Percentiles rank a stretch among this genome's conserved stretches.
Evolutionary conservation across 2,329 filamentous ascomycete genomes (phyloP).

Genomic region (Monosporascus sp.): DNA sequence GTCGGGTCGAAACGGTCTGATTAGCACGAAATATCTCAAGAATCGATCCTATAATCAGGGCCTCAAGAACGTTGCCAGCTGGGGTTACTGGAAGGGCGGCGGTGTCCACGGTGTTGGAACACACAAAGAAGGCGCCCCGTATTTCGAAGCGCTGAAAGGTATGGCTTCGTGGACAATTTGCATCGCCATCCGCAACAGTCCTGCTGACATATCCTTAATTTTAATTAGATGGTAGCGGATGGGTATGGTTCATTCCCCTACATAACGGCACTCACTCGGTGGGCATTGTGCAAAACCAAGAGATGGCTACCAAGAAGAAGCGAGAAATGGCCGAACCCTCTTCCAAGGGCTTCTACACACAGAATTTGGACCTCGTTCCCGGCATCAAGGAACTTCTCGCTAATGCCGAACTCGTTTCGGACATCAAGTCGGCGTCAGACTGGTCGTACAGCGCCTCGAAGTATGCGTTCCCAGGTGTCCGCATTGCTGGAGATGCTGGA

Average conservation of each 20-base stretch:
- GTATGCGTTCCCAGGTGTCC: conserved; percentile 35
- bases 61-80: conserved; percentile 45
- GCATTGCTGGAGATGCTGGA: conserved; percentile 42
- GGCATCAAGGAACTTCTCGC: conserved; percentile 25
- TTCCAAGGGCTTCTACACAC: conserved; percentile 28
- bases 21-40: conserved; percentile 45
- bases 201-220: too few species aligned
- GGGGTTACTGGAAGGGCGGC: conserved; percentile 41
- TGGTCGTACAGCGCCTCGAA: conserved; percentile 41
- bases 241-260: conserved; percentile 46
- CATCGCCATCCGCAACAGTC: too few species aligned
- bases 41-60: conserved; percentile 41
- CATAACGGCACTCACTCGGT: conserved; percentile 41
- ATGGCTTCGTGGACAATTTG: too few species aligned
- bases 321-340: conserved; percentile 20
- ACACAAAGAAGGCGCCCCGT: conserved; percentile 29
- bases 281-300: conserved; percentile 38
- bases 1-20: conserved; percentile 38
- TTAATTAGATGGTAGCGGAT: conserved; percentile 39
- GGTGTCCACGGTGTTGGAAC: conserved; percentile 27
- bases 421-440: conserved; percentile 39
- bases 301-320: conserved; percentile 29
- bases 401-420: conserved; percentile 27
- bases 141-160: conserved; percentile 36
- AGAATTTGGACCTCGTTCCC: conserved; percentile 30